phyloP scores from a whole-genome alignment of 2,329 filamentous ascomycete genomes.

The Chaetomiaceae sp. region DNA sequence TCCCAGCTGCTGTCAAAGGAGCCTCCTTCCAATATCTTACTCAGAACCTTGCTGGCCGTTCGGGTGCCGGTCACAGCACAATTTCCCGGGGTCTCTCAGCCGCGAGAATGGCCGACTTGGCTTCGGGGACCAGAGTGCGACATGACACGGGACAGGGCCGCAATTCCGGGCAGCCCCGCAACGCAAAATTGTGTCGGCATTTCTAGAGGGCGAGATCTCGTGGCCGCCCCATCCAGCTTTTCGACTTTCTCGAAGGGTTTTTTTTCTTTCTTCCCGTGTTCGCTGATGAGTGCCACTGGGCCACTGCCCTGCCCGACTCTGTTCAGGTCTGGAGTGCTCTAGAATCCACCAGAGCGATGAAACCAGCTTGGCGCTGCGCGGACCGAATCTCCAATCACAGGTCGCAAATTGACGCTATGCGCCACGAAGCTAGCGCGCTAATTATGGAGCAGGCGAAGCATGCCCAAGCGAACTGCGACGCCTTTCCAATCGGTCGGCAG shows the following conservation, averaged over 20 bases:
- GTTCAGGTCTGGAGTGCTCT: neutral
- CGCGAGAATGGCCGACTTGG: neutral
- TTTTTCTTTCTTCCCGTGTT: neutral
- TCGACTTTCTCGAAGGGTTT: neutral
- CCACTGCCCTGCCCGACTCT: no score
- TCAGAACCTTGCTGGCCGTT: neutral
- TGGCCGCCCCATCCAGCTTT: neutral
- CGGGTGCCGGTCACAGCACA: no score
- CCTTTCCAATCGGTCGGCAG: neutral
- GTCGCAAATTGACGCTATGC: slow-evolving; percentile 2
- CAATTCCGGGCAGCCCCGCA: slow-evolving; percentile 4
- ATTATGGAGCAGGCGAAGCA: slow-evolving; percentile 14
- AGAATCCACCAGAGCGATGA: no score
- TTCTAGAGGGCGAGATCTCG: neutral
- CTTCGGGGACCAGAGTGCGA: neutral
- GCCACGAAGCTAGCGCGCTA: slow-evolving; percentile 6
- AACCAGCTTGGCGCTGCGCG: slow-evolving; percentile 5
- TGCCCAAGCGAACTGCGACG: neutral
- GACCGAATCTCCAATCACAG: slow-evolving; percentile 4
- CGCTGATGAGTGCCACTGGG: no score
- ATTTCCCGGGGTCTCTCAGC: neutral
- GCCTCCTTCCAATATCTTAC: neutral
- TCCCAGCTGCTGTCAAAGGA: neutral
- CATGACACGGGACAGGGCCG: slow-evolving; percentile 2
- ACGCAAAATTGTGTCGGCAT: neutral